These are phyloP conservation scores for Melampsora occidentalis DNA, from an alignment of 1,284 basidiomycete genomes.

Conservation along the genomic window DNA sequence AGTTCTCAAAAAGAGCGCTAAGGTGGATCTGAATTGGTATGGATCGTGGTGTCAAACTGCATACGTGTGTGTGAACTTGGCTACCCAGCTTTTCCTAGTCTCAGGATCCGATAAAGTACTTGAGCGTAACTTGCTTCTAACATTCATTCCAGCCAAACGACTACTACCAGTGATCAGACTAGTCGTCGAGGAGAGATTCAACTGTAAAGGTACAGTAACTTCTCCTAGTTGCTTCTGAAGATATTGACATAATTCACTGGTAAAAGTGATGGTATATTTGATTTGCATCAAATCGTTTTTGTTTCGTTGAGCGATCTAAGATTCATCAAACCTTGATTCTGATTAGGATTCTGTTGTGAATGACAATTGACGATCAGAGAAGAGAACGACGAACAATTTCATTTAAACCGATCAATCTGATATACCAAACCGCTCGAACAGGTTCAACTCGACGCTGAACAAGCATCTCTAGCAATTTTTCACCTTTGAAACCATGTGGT, in stretches of 20 bases:
- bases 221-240: slow-evolving; percentile 83
- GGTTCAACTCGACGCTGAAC: slow-evolving; percentile 77
- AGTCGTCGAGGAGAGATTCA: slow-evolving; percentile 59
- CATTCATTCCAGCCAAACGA: slow-evolving; percentile 53
- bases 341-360: too few species aligned
- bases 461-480: slow-evolving; percentile 83
- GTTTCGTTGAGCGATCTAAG: slow-evolving; percentile 39
- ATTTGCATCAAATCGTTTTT: slow-evolving; percentile 43
- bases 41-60: slow-evolving; percentile 45
- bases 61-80: slow-evolving; percentile 75
- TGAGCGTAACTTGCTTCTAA: slow-evolving; percentile 72
- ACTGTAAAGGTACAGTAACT: slow-evolving; percentile 74
- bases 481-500: slow-evolving; percentile 87
- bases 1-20: slow-evolving; percentile 14
- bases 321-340: background rate
- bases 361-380: background rate
- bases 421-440: slow-evolving; percentile 87
- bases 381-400: slow-evolving; percentile 68
- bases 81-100: slow-evolving; percentile 70
- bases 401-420: slow-evolving; percentile 88
- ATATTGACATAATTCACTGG: slow-evolving; percentile 56
- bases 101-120: slow-evolving; percentile 70
- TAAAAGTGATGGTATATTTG: slow-evolving; percentile 37
- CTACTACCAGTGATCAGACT: slow-evolving; percentile 25
- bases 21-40: slow-evolving; percentile 48